Conservation (phyloP, 345 rosid genomes). For the Citrus sp. region DNA sequence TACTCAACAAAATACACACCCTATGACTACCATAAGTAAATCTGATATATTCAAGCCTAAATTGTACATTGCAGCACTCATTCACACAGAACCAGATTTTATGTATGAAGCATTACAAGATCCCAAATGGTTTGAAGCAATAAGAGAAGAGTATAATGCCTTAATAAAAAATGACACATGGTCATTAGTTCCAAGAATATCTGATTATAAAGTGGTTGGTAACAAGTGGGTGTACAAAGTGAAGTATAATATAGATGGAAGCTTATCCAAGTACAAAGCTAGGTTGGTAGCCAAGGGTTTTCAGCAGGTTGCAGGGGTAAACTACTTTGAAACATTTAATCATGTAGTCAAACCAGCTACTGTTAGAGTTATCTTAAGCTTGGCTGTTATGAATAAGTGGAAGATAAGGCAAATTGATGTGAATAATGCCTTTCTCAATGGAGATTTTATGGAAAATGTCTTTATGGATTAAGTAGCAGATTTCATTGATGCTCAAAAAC, state of each 20-base stretch:
- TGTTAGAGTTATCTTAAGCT: not conserved
- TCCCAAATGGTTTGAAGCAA: not conserved
- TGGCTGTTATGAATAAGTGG: not conserved
- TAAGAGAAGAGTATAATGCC: accelerated
- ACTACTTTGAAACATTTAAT: not conserved
- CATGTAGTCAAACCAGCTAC: not conserved
- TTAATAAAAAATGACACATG: not conserved
- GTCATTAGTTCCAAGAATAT: too few species aligned
- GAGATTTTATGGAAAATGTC: accelerated
- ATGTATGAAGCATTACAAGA: too few species aligned
- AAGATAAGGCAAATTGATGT: not conserved
- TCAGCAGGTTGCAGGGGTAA: not conserved
- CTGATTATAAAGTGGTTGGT: accelerated
- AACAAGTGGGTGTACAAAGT: not conserved
- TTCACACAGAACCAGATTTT: too few species aligned
- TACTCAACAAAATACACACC: not conserved
- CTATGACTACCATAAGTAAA: not conserved
- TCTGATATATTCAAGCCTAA: too few species aligned
- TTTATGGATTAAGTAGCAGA: not conserved
- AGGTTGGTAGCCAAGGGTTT: too few species aligned
- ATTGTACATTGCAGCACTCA: accelerated
- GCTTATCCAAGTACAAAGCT: accelerated
- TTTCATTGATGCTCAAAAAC: accelerated
- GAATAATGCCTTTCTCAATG: not conserved
- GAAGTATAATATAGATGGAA: not conserved